Base-by-base conservation (phyloP, 2,329 filamentous ascomycete species). In the Cladosporium sp. region DNA sequence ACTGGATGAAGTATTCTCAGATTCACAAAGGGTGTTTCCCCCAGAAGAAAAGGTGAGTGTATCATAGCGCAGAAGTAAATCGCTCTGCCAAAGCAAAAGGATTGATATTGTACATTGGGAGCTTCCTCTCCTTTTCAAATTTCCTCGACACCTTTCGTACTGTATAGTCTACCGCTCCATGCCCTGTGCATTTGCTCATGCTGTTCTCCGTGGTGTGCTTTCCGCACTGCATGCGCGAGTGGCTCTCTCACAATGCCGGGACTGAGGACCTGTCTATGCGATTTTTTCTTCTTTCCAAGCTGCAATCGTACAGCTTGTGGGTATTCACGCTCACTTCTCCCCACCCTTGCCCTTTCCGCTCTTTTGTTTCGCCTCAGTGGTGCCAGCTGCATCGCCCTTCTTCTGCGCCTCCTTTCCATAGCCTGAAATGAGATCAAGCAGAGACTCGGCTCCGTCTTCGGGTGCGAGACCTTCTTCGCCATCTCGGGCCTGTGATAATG, bases 391-490 rank as follows among this genome's bases (percentile, higher is more conserved):
- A 65, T 77, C 71, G n/a, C 72, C 74, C 15, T 71, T 69, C 12
- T 72, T 60, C 67, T 76, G 73, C 19, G 59, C 66, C 37, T 68
- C 60, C 56, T 65, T 66, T 48, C 67, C 68, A 61, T 76, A 78
- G 42, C 74, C 78, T 66, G 76, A 78, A 63, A 83, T 82, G 71
- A 84, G 71, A 73, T 84, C 81, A 72, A 85, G 70, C 68, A 84
- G 65, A 68, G 78, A 82, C 61, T 82, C 80, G 53, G 81, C 78
- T 58, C 78, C 73, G 54, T 77, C 73, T 52, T 75, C 71, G 4
- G 58, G 48, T 6, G 55, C 28, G 70, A 73, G 13, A 64, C 68
- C 70, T 75, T 79, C 68, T 77, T 80, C 73, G 78, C 80, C 69
- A 75, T 78, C 72, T 75, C 77, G 71, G 35, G 19, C 45, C 54